phyloP scores from a whole-genome alignment of 306 rosid genomes.

The Gleditsia sinensis region DNA sequence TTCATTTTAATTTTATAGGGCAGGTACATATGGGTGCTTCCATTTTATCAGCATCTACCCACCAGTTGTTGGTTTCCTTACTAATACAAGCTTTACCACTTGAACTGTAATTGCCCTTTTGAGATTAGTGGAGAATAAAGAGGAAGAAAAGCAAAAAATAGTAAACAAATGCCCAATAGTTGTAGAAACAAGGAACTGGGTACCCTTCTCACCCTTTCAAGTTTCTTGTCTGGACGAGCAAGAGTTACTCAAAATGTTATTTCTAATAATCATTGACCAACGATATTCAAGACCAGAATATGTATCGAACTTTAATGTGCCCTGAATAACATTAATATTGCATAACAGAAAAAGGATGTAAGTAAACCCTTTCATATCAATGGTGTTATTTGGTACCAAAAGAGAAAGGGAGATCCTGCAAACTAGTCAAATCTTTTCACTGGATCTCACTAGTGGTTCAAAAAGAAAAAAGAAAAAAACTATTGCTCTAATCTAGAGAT shows the following conservation, averaged over 20 bases:
- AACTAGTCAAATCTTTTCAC: neutral
- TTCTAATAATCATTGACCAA: too few species aligned
- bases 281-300: too few species aligned
- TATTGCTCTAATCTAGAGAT: slow-evolving; percentile 43
- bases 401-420: slow-evolving; percentile 20
- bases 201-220: too few species aligned
- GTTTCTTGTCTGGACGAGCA: too few species aligned
- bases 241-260: too few species aligned
- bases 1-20: neutral
- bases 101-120: neutral
- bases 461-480: neutral
- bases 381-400: slow-evolving; percentile 21
- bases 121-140: neutral
- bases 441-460: slow-evolving; percentile 15
- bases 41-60: neutral
- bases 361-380: slow-evolving; percentile 15
- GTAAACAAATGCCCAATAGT: neutral
- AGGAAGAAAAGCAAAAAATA: neutral
- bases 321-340: neutral
- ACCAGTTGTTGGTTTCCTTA: neutral
- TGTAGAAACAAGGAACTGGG: neutral
- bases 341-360: neutral
- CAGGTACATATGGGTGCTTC: neutral
- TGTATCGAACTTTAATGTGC: neutral
- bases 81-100: neutral